These are phyloP conservation scores for Fusarium lyarnte DNA, from an alignment of 2,329 filamentous ascomycete genomes.

Conservation along the genomic window DNA sequence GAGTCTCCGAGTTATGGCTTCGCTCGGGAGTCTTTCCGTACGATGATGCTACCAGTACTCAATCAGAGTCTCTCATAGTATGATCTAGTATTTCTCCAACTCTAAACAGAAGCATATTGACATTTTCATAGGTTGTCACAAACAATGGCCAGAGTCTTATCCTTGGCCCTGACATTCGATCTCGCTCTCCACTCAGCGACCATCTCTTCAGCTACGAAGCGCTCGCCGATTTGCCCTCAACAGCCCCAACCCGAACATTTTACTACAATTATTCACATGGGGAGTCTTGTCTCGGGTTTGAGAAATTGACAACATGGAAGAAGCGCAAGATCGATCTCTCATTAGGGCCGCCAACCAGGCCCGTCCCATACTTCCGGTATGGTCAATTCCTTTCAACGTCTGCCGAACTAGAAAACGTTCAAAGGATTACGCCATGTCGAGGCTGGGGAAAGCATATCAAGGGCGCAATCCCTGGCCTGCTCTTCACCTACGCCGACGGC, in stretches of 20 bases:
- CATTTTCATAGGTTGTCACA: neutral
- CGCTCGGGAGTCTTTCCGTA: neutral
- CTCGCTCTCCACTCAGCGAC: neutral
- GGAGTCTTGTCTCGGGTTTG: neutral
- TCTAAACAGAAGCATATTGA: neutral
- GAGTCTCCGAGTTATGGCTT: neutral
- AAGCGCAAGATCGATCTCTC: neutral
- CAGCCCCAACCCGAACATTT: neutral
- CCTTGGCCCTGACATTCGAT: neutral
- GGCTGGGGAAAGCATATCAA: rapidly evolving
- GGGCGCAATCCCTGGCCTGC: neutral
- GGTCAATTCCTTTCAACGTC: neutral
- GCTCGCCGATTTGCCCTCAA: neutral
- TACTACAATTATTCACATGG: rapidly evolving
- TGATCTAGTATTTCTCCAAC: rapidly evolving
- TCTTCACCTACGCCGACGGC: neutral
- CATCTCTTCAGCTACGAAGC: neutral
- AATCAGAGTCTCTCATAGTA: neutral
- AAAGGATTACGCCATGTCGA: neutral
- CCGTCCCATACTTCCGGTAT: neutral
- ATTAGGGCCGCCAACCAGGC: rapidly evolving
- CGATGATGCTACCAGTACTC: neutral
- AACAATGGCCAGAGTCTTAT: neutral
- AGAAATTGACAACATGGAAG: neutral
- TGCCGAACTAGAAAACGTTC: neutral